Conservation (phyloP, 306 rosid species). For the Canavalia ensiformis region DNA sequence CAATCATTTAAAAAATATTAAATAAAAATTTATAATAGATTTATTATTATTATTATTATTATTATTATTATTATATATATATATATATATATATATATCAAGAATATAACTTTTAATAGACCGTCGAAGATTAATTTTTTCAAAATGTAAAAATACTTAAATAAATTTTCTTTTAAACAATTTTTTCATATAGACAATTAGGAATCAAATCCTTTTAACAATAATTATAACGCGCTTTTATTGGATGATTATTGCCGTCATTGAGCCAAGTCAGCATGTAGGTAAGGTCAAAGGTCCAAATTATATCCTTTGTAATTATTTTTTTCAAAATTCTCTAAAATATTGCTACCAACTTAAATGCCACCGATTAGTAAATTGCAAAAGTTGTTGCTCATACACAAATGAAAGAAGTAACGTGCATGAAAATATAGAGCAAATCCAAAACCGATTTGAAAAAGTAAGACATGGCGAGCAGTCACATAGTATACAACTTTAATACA, state of each 20-base stretch:
- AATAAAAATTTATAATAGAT: too few species aligned
- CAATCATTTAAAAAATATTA: too few species aligned
- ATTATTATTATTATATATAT: too few species aligned
- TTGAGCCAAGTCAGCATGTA: slow-evolving; percentile 31
- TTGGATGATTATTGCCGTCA: slow-evolving; percentile 36
- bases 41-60: too few species aligned
- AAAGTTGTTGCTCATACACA: slow-evolving; percentile 15
- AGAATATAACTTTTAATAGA: too few species aligned
- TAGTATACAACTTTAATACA: slow-evolving; percentile 2
- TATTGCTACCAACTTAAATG: slow-evolving; percentile 5
- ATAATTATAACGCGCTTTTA: slow-evolving; percentile 37
- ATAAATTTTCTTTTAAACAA: too few species aligned
- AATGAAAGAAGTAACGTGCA: slow-evolving; percentile 32
- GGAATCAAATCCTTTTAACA: too few species aligned
- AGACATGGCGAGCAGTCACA: slow-evolving; percentile 49
- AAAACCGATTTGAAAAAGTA: slow-evolving; percentile 42
- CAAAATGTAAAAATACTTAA: too few species aligned
- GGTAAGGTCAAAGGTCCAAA: slow-evolving; percentile 37
- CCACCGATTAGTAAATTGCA: background rate
- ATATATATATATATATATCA: too few species aligned
- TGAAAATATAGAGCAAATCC: slow-evolving; percentile 41
- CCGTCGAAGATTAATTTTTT: background rate
- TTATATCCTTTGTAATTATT: background rate
- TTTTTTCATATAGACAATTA: too few species aligned
- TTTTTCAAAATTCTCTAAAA: background rate